A percentile compares a stretch with the other conserved stretches of the same genome.
Evolutionary conservation across 2,329 filamentous ascomycete species (phyloP).

Genomic region (Elsinoe perseae): DNA sequence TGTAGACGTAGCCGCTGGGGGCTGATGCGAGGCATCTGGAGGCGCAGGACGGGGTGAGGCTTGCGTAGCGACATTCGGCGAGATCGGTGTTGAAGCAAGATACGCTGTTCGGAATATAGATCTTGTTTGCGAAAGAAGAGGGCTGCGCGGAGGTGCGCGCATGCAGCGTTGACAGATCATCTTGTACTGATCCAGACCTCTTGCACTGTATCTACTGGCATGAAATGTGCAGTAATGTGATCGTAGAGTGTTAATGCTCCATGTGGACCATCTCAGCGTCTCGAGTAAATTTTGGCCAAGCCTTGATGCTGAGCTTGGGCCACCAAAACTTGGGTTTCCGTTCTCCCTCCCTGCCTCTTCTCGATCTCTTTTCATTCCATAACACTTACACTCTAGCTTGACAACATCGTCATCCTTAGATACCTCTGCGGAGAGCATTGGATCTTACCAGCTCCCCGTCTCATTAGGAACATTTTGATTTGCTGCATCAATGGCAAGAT

Average conservation of each 20-base stretch:
- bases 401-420: not conserved
- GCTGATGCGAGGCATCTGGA: conserved; percentile 16
- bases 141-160: conserved; percentile 27
- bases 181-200: conserved; percentile 24
- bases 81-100: conserved; percentile 23
- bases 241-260: not conserved
- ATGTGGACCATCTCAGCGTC: not conserved
- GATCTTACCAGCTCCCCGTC: no score
- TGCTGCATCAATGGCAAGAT: conserved; percentile 1
- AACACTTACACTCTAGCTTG: not conserved
- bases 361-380: not conserved
- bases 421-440: no score
- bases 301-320: conserved; percentile 19
- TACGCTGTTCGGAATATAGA: conserved; percentile 8
- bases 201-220: no score
- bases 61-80: conserved; percentile 24
- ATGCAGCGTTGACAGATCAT: conserved; percentile 37
- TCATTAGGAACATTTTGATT: not conserved
- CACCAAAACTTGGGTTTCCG: not conserved
- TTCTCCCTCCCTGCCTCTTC: not conserved
- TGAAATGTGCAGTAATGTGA: conserved; percentile 17
- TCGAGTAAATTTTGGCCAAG: conserved; percentile 14
- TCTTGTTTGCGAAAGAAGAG: not conserved
- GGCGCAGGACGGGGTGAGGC: conserved; percentile 25
- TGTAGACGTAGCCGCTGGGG: conserved; percentile 37